Evolutionary conservation across 805 yeast genomes (phyloP).

Genomic region (Ogataea nitratoaversa): DNA sequence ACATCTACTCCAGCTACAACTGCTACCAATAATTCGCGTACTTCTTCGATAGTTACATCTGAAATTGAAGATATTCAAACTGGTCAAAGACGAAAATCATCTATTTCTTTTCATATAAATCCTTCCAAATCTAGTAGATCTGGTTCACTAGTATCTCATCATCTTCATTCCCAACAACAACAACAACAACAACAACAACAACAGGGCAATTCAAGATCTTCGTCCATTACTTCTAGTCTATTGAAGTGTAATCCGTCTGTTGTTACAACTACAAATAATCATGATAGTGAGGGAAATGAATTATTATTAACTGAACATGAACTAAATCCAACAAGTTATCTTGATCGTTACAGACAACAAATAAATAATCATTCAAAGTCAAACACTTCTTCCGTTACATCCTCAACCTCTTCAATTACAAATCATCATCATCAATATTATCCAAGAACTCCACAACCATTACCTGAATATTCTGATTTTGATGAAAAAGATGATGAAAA

Average conservation of each 20-base stretch:
- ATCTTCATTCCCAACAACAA: not conserved
- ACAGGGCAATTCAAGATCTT: conserved; percentile 2
- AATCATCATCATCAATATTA: conserved; percentile 7
- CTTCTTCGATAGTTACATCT: conserved; percentile 19
- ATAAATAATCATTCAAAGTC: not conserved
- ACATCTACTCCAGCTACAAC: conserved; percentile 7
- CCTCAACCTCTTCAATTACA: not conserved
- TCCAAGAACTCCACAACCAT: conserved; percentile 18
- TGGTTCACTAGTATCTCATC: conserved; percentile 20
- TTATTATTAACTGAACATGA: conserved; percentile 1
- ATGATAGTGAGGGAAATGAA: not conserved
- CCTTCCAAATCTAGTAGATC: conserved; percentile 17
- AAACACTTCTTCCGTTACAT: not conserved
- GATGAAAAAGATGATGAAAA: conserved; percentile 10
- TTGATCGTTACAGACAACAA: not conserved
- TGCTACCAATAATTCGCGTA: conserved; percentile 7
- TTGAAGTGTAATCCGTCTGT: conserved; percentile 9
- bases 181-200: conserved; percentile 1
- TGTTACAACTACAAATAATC: conserved; percentile 7
- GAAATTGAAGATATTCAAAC: conserved; percentile 22
- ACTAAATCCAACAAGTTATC: not conserved
- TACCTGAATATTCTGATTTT: conserved; percentile 5
- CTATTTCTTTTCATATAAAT: conserved; percentile 24
- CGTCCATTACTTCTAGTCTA: conserved; percentile 6
- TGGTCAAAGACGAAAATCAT: conserved; percentile 24